phyloP scores from a whole-genome alignment of 768 basidiomycete genomes.

The Kwoniella bestiolae region DNA sequence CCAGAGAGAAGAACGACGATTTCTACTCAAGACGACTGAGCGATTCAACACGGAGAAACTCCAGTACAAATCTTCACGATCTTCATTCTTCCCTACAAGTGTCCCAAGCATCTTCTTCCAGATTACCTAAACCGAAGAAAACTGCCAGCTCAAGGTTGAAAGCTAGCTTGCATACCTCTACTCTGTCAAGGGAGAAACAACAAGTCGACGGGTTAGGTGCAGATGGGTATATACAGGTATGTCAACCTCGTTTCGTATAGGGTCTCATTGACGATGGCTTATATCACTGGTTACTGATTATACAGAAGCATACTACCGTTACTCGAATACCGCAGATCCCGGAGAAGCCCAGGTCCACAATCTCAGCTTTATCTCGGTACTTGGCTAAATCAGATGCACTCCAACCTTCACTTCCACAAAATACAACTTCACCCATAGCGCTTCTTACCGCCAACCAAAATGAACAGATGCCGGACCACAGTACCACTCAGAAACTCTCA shows the following conservation, averaged over 20 bases:
- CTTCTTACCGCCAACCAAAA: neutral
- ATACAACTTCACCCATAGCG: too few relatives aligned
- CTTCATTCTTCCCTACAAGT: neutral
- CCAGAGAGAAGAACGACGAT: conserved; percentile 9
- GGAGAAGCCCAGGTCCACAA: neutral
- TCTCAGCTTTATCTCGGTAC: too few relatives aligned
- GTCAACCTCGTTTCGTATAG: too few relatives aligned
- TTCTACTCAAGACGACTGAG: conserved; percentile 9
- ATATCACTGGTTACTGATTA: neutral
- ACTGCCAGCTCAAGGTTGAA: conserved; percentile 7
- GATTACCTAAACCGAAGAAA: neutral
- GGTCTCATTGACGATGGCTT: neutral
- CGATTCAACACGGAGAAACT: conserved; percentile 2
- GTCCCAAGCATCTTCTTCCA: neutral
- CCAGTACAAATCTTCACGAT: neutral
- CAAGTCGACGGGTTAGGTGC: neutral
- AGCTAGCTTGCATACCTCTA: neutral
- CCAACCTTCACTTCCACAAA: neutral
- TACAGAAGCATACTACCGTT: neutral
- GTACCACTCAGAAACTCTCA: too few relatives aligned
- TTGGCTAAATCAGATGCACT: neutral
- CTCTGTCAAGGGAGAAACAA: neutral
- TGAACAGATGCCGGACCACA: too few relatives aligned
- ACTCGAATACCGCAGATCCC: neutral
- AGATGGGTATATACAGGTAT: neutral